Evolutionary conservation across 306 rosid genomes (phyloP), one percentile per base, ranked within the genome.

Genomic region (Lotus japonicus): DNA sequence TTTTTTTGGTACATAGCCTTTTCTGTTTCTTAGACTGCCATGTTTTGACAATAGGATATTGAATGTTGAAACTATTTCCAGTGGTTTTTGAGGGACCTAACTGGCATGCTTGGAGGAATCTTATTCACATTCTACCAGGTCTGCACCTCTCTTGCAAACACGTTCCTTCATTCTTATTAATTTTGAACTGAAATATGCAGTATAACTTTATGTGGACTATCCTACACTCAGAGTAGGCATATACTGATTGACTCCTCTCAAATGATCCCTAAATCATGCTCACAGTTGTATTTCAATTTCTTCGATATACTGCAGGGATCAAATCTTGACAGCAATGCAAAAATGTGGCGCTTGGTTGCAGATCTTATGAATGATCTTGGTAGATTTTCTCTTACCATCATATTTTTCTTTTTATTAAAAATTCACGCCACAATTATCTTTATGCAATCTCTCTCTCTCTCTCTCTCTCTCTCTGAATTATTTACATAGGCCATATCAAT

Each of bases 21-120:
- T 18, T 68, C 31, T 38, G 66, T 76, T 77, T 55, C 66, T 60
- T 76, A 61, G 64, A 70, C 57, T 68, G 69, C 60, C 64, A 51
- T 42, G 19, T 23, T 48, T 77, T 48, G 61, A 76, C 60, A 51
- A 62, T 43, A 43, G 12, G 10, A 59, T 73, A 52, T 73, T 69
- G 66, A 61, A 54, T 42, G 7, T 73, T 73, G 78, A 59, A 61
- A 71, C 43, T 82, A 28, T 73, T 83, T 81, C 36, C 96, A 94
- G 97, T 94, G 98, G 98, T 94, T 94, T 84, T 82, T 94, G 83
- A 90, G 98, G 84, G 98, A 94, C 70, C 78, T 94, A 50, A 88
- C 97, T 49, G 98, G 98, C 81, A 94, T 94, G 98, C 82, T 94
- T 75, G 98, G 98, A 82, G 97, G 97, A 52, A 94, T 94, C 81